Base-by-base conservation (phyloP, 2,329 filamentous ascomycete genomes). In the Phaeosphaeriaceae sp. region DNA sequence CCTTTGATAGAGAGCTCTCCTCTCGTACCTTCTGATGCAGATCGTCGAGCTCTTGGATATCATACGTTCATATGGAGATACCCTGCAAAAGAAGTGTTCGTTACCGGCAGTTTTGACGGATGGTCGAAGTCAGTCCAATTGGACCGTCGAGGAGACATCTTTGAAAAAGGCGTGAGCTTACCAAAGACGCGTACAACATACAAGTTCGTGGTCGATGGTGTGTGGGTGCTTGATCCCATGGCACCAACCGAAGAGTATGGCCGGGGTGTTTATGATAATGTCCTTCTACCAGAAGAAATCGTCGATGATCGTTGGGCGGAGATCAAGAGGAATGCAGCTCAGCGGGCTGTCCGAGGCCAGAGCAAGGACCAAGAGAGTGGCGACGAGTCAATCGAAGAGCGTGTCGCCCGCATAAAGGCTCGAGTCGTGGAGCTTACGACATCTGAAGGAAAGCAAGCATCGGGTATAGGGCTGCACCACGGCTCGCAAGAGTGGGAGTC, bases 121-220 rank as follows among this genome's bases (percentile, higher is more conserved):
- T 53, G 50, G 50, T 9, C 11, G 17, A 53, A 46, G 19, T 40
- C 22, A 17, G 27, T 53, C 3, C n/a, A 46, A 21, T 24, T 53
- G 7, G 19, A 53, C 11, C 5, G 20, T 9, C 22, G 17, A 13
- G 19, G 19, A 10, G 50, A 41, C 1, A 19, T 45, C 11, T 53
- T 53, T 19, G 19, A 45, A 7, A 45, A 45, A 21, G 31, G 19
- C 9, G 24, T 53, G 17, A 19, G 25, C 10, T 36, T 53, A 41
- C 50, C 41, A 10, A 33, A 22, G 22, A 19, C 13, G 6, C 15
- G 27, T 27, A 53, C 42, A 3, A 11, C n/a, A 20, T 53, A 27
- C 24, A 46, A 47, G 20, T 53, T 46, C 24, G 15, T 53, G 24
- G 51, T 46, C 25, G 51, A 53, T 24, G 51, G 21, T 20, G 24